A percentile compares a stretch with the other conserved stretches of the same genome.
These are phyloP conservation scores for Pseudocercospora pini-densiflorae DNA, from an alignment of 2,329 filamentous ascomycete genomes.

Conservation along the genomic window DNA sequence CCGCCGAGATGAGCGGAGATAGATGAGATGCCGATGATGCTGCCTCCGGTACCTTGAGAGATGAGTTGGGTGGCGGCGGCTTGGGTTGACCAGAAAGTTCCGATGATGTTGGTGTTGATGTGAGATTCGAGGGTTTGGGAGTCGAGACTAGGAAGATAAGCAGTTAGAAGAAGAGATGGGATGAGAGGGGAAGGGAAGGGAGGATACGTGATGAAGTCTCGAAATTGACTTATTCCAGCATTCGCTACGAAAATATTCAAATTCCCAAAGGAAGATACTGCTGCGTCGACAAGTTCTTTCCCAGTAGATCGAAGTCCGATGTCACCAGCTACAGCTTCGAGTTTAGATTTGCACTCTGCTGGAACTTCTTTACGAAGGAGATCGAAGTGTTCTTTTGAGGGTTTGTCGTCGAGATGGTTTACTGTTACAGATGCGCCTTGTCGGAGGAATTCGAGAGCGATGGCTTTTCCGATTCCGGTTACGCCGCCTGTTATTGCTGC, in stretches of 20 bases:
- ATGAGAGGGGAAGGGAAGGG: not conserved
- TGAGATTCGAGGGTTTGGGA: conserved; percentile 69
- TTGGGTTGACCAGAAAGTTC: conserved; percentile 84
- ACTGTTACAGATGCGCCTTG: conserved; percentile 80
- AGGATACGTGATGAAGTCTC: conserved; percentile 75
- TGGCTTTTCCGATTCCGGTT: conserved; percentile 85
- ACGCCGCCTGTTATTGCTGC: conserved; percentile 86
- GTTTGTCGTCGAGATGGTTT: conserved; percentile 70
- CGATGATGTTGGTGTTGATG: conserved; percentile 79
- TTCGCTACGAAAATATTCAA: conserved; percentile 81
- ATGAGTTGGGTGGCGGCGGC: conserved; percentile 85
- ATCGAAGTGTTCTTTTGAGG: conserved; percentile 53
- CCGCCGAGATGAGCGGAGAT: conserved; percentile 81
- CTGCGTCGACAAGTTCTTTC: conserved; percentile 65
- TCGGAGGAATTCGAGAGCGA: conserved; percentile 75
- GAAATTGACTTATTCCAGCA: conserved; percentile 85
- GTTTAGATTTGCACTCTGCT: conserved; percentile 30
- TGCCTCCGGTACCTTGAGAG: conserved; percentile 68
- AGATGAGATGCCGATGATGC: conserved; percentile 76
- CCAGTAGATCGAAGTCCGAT: conserved; percentile 76
- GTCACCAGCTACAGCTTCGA: conserved; percentile 75
- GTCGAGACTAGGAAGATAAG: conserved; percentile 55
- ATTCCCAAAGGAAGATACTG: conserved; percentile 62
- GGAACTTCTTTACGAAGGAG: conserved; percentile 51
- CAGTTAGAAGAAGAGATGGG: not conserved